Evolutionary conservation across 306 rosid species (phyloP), one percentile per base, ranked within the genome.

Genomic region (Pyrus pyrifolia): DNA sequence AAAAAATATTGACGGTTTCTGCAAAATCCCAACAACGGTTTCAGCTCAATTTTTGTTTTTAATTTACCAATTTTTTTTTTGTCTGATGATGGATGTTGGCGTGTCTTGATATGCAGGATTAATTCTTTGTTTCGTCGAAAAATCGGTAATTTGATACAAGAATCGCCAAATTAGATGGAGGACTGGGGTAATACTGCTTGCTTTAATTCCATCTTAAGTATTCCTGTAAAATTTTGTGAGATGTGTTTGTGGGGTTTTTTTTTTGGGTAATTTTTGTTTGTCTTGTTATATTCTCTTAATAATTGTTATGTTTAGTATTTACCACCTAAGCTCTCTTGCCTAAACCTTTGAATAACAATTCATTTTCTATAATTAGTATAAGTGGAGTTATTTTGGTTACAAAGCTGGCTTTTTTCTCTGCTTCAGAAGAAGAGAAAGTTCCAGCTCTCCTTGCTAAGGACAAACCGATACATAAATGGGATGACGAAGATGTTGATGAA

Each of bases 401-500:
- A 7, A 79, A 51, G 21, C 8, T 45, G 30, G 45, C 2, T 27
- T 57, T 27, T 65, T 76, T 82, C 14, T 40, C 68, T 77, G 55
- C 76, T 77, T 68, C 88, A 92, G 98, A 92, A 87, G 92, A 85
- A 25, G 93, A 81, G 76, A 75, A 84, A 23, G 75, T 87, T 83
- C 79, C 88, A 22, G 49, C 86, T 9, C 60, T 90, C 13, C 63
- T 65, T 57, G 29, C 64, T 51, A 91, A 85, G 83, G 97, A 90
- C 63, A 88, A 38, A 58, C 80, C 84, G n/a, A 86, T 63, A 86
- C 83, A 44, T 78, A 89, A 84, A 45, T 95, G 98, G 98, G 98
- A 89, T 31, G 97, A 95, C 71, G 97, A 95, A 84, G 98, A 95
- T 69, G 84, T 81, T 25, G 98, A 95, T 71, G 96, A 90, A 19